Evolutionary conservation across 257 asterid species (phyloP).

Genomic region (Ophiorrhiza pumila): DNA sequence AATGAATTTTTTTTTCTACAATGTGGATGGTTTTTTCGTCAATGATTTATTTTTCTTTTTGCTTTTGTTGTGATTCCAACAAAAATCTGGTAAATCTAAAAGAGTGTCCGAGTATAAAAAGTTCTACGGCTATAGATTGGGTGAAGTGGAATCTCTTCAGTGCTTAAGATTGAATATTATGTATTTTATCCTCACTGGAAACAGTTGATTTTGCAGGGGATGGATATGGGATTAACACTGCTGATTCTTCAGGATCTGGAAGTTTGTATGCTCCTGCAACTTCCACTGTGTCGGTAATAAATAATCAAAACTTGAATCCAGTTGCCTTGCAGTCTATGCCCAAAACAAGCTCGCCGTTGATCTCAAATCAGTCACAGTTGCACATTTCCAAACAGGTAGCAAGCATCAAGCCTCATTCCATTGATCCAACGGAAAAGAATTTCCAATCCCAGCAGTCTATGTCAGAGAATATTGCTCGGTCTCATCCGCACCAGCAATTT

Average conservation of each 20-base stretch:
- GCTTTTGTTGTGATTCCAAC: background rate
- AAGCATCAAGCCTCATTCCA: constrained; percentile 42
- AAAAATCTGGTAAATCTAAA: background rate
- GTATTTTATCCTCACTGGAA: constrained; percentile 19
- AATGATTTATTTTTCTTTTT: background rate
- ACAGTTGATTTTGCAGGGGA: constrained; percentile 56
- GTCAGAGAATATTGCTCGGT: constrained; percentile 46
- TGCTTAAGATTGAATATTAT: background rate
- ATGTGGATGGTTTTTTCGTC: background rate
- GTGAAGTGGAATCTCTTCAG: background rate
- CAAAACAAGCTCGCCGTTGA: constrained; percentile 42
- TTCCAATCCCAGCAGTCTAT: constrained; percentile 49
- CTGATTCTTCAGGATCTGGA: constrained; percentile 68
- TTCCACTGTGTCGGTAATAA: constrained; percentile 48
- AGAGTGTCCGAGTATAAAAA: background rate
- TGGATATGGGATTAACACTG: constrained; percentile 55
- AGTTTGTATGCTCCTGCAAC: constrained; percentile 53
- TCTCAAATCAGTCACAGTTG: constrained; percentile 43
- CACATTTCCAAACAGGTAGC: constrained; percentile 52
- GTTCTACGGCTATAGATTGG: background rate
- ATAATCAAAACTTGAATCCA: constrained; percentile 47
- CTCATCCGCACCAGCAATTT: constrained; percentile 55
- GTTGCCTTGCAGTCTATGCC: constrained; percentile 55
- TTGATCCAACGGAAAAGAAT: constrained; percentile 53
- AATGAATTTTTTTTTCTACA: no score